phyloP scores from a whole-genome alignment of 2,329 filamentous ascomycete genomes.

The Xylaria sp. region DNA sequence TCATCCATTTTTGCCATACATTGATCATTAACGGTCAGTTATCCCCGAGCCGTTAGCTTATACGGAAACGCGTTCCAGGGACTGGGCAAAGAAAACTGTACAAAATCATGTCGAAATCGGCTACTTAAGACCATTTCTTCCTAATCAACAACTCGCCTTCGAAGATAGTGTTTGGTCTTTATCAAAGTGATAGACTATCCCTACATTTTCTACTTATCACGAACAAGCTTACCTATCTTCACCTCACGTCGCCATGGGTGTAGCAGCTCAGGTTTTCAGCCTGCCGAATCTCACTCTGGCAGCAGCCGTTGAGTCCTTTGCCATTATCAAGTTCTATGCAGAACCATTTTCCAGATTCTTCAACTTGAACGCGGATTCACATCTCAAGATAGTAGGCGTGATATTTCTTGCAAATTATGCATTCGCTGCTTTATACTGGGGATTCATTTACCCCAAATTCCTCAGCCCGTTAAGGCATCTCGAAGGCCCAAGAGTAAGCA shows the following conservation, averaged over 20 bases:
- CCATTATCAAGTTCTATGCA: slow-evolving; percentile 45
- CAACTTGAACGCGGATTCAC: slow-evolving; percentile 15
- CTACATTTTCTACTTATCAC: neutral
- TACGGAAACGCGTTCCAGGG: neutral
- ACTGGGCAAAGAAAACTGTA: neutral
- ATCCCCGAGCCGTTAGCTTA: neutral
- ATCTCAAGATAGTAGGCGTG: slow-evolving; percentile 23
- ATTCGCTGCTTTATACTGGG: slow-evolving; percentile 37
- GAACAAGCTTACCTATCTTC: neutral
- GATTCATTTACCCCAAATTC: slow-evolving; percentile 41
- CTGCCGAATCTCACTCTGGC: slow-evolving; percentile 44
- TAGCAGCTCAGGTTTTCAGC: slow-evolving; percentile 39
- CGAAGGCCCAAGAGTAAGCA: slow-evolving; percentile 41
- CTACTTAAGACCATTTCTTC: neutral
- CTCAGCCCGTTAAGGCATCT: slow-evolving; percentile 43
- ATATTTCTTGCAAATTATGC: slow-evolving; percentile 40
- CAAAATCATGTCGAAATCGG: neutral
- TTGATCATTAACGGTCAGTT: neutral
- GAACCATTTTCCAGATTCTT: slow-evolving; percentile 28
- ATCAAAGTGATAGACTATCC: neutral
- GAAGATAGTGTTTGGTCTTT: neutral
- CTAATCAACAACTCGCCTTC: neutral
- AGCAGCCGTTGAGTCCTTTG: slow-evolving; percentile 43
- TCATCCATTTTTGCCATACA: neutral
- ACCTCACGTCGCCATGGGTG: slow-evolving; percentile 20